Percentiles rank a stretch among this genome's conserved stretches.
phyloP scores from a whole-genome alignment of 306 rosid genomes.

The Trifolium subterraneum region DNA sequence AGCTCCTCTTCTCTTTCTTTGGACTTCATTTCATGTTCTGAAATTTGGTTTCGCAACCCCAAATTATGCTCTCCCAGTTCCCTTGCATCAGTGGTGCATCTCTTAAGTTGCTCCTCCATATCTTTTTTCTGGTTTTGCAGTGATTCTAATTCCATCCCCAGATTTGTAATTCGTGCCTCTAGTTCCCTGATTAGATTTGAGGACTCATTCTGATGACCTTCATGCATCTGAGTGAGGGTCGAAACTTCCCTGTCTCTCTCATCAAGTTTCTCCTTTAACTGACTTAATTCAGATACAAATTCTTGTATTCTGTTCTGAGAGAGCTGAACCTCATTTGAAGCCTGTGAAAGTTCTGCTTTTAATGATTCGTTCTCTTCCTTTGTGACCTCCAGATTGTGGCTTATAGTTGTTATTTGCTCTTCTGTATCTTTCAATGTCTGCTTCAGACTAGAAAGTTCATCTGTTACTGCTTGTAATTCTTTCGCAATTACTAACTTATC shows the following conservation, averaged over 20 bases:
- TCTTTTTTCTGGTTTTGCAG: conserved; percentile 55
- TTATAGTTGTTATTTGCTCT: conserved; percentile 53
- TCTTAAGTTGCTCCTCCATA: conserved; percentile 41
- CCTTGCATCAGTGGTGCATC: conserved; percentile 47
- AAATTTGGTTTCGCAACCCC: conserved; percentile 51
- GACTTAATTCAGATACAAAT: conserved; percentile 52
- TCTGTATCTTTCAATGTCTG: conserved; percentile 62
- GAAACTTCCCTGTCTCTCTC: conserved; percentile 61
- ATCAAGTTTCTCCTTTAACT: conserved; percentile 57
- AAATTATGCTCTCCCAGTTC: conserved; percentile 56
- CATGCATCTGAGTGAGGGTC: conserved; percentile 61
- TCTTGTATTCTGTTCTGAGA: conserved; percentile 58
- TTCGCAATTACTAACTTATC: conserved; percentile 58
- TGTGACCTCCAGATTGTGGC: conserved; percentile 52
- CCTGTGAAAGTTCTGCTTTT: conserved; percentile 56
- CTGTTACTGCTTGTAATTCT: conserved; percentile 60
- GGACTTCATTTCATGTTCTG: conserved; percentile 56
- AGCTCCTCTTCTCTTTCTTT: conserved; percentile 62
- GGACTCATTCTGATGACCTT: conserved; percentile 52
- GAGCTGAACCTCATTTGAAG: conserved; percentile 59
- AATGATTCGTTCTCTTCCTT: conserved; percentile 70
- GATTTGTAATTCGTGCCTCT: conserved; percentile 48
- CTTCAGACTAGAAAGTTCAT: conserved; percentile 56
- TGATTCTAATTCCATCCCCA: conserved; percentile 60
- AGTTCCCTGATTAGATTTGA: conserved; percentile 52